Percentiles rank a stretch among this genome's conserved stretches.
Evolutionary conservation across 768 basidiomycete species (phyloP).

Genomic region (Lepiota venenata): DNA sequence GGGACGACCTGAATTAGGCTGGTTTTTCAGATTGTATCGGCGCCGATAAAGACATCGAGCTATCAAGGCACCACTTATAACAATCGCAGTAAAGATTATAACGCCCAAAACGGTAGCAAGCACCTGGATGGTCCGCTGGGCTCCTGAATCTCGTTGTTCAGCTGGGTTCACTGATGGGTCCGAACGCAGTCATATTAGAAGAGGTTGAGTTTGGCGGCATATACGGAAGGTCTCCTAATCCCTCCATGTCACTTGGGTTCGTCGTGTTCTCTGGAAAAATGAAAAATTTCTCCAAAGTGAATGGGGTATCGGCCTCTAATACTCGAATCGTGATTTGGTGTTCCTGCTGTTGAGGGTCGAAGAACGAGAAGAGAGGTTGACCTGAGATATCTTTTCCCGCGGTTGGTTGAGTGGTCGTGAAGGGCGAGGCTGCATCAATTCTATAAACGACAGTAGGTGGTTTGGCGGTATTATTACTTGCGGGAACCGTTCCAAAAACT

Average conservation of each 20-base stretch:
- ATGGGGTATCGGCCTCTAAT: constrained; percentile 31
- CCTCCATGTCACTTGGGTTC: background rate
- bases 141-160: background rate
- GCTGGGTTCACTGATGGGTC: background rate
- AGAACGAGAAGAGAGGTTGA: constrained; percentile 40
- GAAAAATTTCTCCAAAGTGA: constrained; percentile 37
- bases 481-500: constrained; percentile 42
- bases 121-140: constrained; percentile 5
- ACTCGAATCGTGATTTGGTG: constrained; percentile 40
- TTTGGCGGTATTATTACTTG: constrained; percentile 28
- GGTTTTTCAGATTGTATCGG: constrained; percentile 1
- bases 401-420: constrained; percentile 32
- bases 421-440: constrained; percentile 30
- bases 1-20: constrained; percentile 15
- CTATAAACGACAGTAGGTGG: constrained; percentile 40
- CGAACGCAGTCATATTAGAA: background rate
- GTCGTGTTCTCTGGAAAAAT: constrained; percentile 24
- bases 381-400: constrained; percentile 28
- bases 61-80: background rate
- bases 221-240: background rate
- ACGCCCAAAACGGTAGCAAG: constrained; percentile 11
- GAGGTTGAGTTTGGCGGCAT: constrained; percentile 16
- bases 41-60: background rate
- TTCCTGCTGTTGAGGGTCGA: constrained; percentile 16
- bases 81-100: constrained; percentile 11